Base-by-base conservation (phyloP, 2,329 filamentous ascomycete species). In the Penicillium sp. region DNA sequence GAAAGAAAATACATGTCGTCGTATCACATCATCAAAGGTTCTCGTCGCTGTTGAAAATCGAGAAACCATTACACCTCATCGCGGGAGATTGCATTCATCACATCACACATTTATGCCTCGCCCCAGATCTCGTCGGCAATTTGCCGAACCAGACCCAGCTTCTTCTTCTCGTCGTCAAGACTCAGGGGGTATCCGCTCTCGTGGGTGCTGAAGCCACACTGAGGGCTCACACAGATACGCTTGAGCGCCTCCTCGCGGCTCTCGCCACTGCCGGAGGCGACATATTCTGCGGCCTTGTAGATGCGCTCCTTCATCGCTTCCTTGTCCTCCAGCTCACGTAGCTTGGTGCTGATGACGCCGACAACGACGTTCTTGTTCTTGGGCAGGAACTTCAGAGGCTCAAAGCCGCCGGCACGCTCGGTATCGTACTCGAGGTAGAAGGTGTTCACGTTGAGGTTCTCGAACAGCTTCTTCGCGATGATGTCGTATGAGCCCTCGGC, bases 161-260 rank as follows among this genome's bases (percentile, higher is more conserved):
- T 93, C 75, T 84, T 86, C 79, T 86, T 86, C 87, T 92, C 88
- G 64, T 91, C 89, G 50, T 91, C 86, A 61, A 86, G 79, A 22
- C 83, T 85, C 56, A 93, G 80, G 13, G 86, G 84, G 72, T 93
- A 92, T 0, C 90, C 91, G 67, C 84, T 87, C 69, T 89, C 87
- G 74, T 93, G 90, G 45, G 88, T 91, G 40, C 89, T 91, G 75
- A 91, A 91, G 17, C 88, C 89, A 74, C 89, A 91, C 78, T 92
- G 89, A 0, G 89, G 89, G 72, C 86, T 89, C 17, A 91, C 83
- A 56, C 84, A 84, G 56, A 93, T 79, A 65, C 88, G 85, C 76
- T 89, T 84, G 13, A 93, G 79, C 0, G 89, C 89, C 75, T 92
- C 85, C 74, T 91, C 85, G 51, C 82, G 81, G 2, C 81, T 86